Evolutionary conservation across 148 eudicot genomes (phyloP).

Genomic region (Silene latifolia): DNA sequence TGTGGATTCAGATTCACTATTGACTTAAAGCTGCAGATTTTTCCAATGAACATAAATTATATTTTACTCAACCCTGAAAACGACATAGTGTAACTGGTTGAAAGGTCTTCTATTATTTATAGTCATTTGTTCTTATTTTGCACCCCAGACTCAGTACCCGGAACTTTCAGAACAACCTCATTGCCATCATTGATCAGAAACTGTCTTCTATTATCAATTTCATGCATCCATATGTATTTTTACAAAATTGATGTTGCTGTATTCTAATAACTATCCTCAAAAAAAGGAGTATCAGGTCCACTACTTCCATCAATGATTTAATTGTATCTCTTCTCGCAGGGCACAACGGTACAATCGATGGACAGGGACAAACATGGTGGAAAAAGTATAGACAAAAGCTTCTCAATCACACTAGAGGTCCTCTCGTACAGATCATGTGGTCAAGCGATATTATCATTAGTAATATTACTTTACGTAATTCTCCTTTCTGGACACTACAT

Average conservation of each 20-base stretch:
- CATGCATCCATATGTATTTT: background rate
- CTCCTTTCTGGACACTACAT: constrained; percentile 98
- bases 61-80: too few species aligned
- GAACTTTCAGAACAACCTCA: too few species aligned
- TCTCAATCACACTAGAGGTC: constrained; percentile 92
- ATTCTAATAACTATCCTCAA: background rate
- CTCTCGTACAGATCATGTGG: constrained; percentile 96
- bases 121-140: too few species aligned
- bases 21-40: too few species aligned
- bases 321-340: constrained; percentile 46
- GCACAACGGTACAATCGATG: constrained; percentile 94
- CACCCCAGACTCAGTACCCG: too few species aligned
- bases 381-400: constrained; percentile 64
- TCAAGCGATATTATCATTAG: constrained; percentile 76
- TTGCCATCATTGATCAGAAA: too few species aligned
- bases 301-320: background rate
- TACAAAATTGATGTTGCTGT: background rate
- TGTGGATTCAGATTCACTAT: too few species aligned
- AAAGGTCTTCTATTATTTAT: too few species aligned
- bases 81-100: too few species aligned
- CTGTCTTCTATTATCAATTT: background rate
- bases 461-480: constrained; percentile 79
- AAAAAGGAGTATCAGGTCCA: background rate
- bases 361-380: constrained; percentile 98
- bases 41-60: too few species aligned